These are phyloP conservation scores for Xylaria nigripes DNA, from an alignment of 495 filamentous ascomycete species.

Conservation along the genomic window DNA sequence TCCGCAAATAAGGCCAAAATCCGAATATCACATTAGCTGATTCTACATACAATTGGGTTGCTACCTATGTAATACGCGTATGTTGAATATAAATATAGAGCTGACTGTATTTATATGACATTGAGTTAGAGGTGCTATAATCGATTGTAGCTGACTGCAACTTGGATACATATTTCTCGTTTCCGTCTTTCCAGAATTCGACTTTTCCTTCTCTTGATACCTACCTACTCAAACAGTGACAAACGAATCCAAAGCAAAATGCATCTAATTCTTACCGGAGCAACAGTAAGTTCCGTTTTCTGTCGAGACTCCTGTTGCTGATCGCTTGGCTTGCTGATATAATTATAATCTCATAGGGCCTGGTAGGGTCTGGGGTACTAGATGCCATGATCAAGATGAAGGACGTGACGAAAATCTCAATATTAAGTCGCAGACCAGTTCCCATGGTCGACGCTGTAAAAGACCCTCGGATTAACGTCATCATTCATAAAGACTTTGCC, in stretches of 20 bases:
- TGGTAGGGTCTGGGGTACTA: slow-evolving; percentile 58
- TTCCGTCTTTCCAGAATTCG: no score
- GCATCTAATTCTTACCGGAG: slow-evolving; percentile 70
- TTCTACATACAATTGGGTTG: no score
- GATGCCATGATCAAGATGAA: slow-evolving; percentile 53
- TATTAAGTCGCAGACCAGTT: slow-evolving; percentile 58
- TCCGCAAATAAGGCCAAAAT: not conserved
- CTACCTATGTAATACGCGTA: no score
- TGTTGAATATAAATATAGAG: no score
- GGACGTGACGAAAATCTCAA: slow-evolving; percentile 52
- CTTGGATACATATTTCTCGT: no score
- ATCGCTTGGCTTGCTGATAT: no score
- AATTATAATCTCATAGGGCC: slow-evolving; percentile 30
- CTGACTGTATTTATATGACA: no score
- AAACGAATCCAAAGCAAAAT: slow-evolving; percentile 26
- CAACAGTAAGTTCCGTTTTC: slow-evolving; percentile 36
- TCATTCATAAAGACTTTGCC: slow-evolving; percentile 57
- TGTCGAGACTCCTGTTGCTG: not conserved
- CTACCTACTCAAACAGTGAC: no score
- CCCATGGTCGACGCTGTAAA: slow-evolving; percentile 52
- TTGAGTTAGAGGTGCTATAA: no score
- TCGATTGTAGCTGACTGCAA: no score
- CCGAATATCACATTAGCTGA: not conserved
- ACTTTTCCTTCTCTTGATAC: no score
- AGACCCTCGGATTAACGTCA: slow-evolving; percentile 51